phyloP scores from a whole-genome alignment of 1,284 basidiomycete genomes.

The Pseudozyma pruni region DNA sequence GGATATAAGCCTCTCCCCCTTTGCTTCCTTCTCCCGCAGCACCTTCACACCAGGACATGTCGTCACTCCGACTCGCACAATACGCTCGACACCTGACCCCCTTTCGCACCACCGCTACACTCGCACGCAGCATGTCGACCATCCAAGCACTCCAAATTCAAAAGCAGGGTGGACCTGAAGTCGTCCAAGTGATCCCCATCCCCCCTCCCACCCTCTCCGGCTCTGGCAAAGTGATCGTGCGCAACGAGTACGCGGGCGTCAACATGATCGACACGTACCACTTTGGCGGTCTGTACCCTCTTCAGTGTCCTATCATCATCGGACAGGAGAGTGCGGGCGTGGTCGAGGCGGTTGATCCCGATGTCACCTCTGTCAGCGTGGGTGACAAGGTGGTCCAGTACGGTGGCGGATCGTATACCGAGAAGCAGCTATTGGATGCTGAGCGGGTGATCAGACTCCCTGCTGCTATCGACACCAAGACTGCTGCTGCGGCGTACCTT shows the following conservation, averaged over 20 bases:
- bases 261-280: conserved; percentile 76
- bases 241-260: conserved; percentile 72
- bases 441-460: conserved; percentile 74
- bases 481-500: conserved; percentile 77
- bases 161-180: conserved; percentile 79
- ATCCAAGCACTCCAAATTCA: conserved; percentile 72
- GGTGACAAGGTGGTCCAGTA: conserved; percentile 75
- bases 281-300: conserved; percentile 70
- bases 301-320: conserved; percentile 77
- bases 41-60: not conserved
- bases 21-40: not conserved
- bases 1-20: not conserved
- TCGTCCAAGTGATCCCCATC: conserved; percentile 76
- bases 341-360: conserved; percentile 74
- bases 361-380: conserved; percentile 70
- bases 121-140: conserved; percentile 69
- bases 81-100: conserved; percentile 12
- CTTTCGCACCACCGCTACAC: not conserved
- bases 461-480: conserved; percentile 72
- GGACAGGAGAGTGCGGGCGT: conserved; percentile 84
- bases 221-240: conserved; percentile 80
- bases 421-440: conserved; percentile 79
- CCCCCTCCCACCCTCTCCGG: conserved; percentile 74
- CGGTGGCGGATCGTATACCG: conserved; percentile 76
- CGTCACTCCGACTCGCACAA: conserved; percentile 15